phyloP scores from a whole-genome alignment of 2,329 filamentous ascomycete genomes.

The Tolypocladium tundrense region DNA sequence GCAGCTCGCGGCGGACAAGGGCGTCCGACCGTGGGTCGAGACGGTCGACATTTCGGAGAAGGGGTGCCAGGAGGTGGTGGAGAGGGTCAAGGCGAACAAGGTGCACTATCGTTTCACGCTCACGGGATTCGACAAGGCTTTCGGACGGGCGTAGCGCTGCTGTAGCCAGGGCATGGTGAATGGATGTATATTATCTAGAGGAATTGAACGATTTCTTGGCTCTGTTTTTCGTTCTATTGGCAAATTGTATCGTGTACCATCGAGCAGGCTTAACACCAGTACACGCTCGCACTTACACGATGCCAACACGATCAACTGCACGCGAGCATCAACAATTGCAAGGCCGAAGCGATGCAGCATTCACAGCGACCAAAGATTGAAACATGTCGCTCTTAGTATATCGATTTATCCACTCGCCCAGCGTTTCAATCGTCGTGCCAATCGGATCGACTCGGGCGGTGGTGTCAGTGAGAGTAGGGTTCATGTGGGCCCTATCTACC shows the following conservation, averaged over 20 bases:
- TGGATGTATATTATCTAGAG: background rate
- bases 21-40: constrained; percentile 46
- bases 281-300: background rate
- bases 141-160: constrained; percentile 17
- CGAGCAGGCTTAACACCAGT: too few species aligned
- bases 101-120: constrained; percentile 65
- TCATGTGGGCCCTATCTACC: background rate
- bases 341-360: too few species aligned
- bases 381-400: too few species aligned
- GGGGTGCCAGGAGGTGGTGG: constrained; percentile 59
- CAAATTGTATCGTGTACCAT: too few species aligned
- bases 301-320: background rate
- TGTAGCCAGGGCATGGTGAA: background rate
- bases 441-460: background rate
- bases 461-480: background rate
- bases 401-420: background rate
- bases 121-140: constrained; percentile 56
- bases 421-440: background rate
- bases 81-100: constrained; percentile 59
- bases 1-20: constrained; percentile 43
- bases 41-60: constrained; percentile 55
- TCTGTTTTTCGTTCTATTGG: too few species aligned
- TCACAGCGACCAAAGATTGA: rapidly evolving
- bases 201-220: too few species aligned
- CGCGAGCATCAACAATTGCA: too few species aligned